Conservation (phyloP, 352 stramenopile genomes). For the Phytophthora lateralis region DNA sequence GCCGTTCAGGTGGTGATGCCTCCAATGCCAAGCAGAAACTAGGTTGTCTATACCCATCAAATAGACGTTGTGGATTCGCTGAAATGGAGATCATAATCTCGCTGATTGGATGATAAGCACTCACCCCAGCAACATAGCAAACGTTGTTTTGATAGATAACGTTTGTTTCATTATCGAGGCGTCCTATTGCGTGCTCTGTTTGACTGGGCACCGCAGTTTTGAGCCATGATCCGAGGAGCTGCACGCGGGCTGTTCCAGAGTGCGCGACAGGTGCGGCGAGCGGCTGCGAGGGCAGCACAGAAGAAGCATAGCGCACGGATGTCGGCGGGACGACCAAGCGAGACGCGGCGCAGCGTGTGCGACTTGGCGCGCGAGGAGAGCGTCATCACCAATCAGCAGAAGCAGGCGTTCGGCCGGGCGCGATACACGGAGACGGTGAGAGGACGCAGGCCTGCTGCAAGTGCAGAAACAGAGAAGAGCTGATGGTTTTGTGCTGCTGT, state of each 20-base stretch:
- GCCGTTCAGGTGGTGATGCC: conserved; percentile 15
- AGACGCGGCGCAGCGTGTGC: conserved; percentile 24
- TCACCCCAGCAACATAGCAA: neutral
- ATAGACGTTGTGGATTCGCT: conserved; percentile 5
- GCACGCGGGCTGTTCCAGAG: conserved; percentile 56
- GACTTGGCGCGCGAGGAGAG: conserved; percentile 48
- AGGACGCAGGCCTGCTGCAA: neutral
- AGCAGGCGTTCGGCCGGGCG: conserved; percentile 52
- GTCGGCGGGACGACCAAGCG: neutral
- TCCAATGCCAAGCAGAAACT: conserved; percentile 8
- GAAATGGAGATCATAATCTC: conserved; percentile 9
- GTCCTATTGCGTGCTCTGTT: neutral
- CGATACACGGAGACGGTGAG: conserved; percentile 44
- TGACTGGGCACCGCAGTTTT: conserved; percentile 18
- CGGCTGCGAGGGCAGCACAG: conserved; percentile 20
- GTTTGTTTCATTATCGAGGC: neutral
- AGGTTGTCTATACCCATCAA: conserved; percentile 17
- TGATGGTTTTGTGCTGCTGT: conserved; percentile 10
- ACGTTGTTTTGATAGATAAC: neutral
- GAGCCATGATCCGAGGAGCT: conserved; percentile 55
- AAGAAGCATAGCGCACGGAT: conserved; percentile 8
- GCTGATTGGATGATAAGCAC: conserved; percentile 18
- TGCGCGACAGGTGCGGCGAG: conserved; percentile 56
- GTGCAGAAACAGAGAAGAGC: neutral
- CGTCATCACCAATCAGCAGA: conserved; percentile 51